Evolutionary conservation across 176 grass and related monocot genomes (phyloP).

Genomic region (Oryza nivara): DNA sequence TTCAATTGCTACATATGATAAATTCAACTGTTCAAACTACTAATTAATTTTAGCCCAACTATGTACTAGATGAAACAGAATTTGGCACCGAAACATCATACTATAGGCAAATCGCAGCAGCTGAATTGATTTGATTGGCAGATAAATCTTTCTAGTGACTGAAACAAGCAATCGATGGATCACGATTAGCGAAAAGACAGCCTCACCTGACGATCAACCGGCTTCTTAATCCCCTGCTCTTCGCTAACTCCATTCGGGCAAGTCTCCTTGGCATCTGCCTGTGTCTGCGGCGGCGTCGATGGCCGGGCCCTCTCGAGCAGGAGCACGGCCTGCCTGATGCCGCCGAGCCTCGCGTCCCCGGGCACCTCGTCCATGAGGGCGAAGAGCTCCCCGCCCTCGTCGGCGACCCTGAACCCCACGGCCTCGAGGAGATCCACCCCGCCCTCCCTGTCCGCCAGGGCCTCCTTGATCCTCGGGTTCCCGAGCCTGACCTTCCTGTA

Average conservation of each 20-base stretch:
- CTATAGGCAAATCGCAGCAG: not conserved
- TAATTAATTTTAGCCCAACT: not conserved
- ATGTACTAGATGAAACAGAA: not conserved
- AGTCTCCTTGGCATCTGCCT: constrained; percentile 29
- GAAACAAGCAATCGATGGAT: not conserved
- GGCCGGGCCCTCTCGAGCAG: constrained; percentile 60
- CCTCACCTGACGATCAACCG: constrained; percentile 76
- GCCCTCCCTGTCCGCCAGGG: constrained; percentile 61
- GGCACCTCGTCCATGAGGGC: constrained; percentile 71
- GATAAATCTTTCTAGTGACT: not conserved
- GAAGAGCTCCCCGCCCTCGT: constrained; percentile 76
- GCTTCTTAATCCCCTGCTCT: constrained; percentile 29
- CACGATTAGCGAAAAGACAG: not conserved
- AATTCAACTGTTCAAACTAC: not conserved
- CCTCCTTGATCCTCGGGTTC: constrained; percentile 94
- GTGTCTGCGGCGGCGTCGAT: not conserved
- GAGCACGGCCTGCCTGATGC: constrained; percentile 59
- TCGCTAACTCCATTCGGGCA: constrained; percentile 15
- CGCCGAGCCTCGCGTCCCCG: constrained; percentile 36
- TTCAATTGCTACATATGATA: not conserved
- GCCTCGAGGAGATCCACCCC: constrained; percentile 78
- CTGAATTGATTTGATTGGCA: not conserved
- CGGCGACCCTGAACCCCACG: constrained; percentile 62
- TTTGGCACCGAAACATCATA: not conserved
- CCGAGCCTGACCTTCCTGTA: constrained; percentile 76